phyloP scores from a whole-genome alignment of 2,329 filamentous ascomycete species.

The Exophiala lecanii-corni region DNA sequence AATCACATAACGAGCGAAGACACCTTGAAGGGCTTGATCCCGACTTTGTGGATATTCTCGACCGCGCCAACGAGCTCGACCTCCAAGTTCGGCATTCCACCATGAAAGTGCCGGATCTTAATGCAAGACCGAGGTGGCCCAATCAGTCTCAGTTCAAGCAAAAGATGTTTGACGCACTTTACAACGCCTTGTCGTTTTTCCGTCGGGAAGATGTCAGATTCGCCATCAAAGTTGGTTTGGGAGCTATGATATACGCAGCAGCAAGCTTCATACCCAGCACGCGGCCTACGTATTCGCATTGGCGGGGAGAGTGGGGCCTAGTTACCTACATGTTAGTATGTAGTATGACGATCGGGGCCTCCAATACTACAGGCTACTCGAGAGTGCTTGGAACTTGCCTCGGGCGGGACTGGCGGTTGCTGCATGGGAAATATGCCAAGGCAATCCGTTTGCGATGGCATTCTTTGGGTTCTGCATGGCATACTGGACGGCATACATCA shows the following conservation, averaged over 20 bases:
- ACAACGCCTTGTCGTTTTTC: slow-evolving; percentile 53
- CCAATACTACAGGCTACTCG: slow-evolving; percentile 85
- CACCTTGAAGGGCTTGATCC: slow-evolving; percentile 27
- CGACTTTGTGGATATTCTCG: slow-evolving; percentile 15
- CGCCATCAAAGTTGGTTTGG: slow-evolving; percentile 87
- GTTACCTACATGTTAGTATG: slow-evolving; percentile 97
- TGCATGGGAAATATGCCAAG: slow-evolving; percentile 71
- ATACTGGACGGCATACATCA: slow-evolving; percentile 83
- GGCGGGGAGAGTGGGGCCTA: slow-evolving; percentile 95
- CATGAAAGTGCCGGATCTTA: slow-evolving; percentile 9
- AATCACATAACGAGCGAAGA: slow-evolving; percentile 18
- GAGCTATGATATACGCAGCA: slow-evolving; percentile 81
- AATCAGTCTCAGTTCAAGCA: slow-evolving; percentile 20
- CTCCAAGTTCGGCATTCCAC: slow-evolving; percentile 17
- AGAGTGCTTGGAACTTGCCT: slow-evolving; percentile 82
- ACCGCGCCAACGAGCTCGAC: slow-evolving; percentile 16
- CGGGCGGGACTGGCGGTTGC: slow-evolving; percentile 71
- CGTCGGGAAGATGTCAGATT: slow-evolving; percentile 67
- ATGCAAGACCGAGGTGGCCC: slow-evolving; percentile 9
- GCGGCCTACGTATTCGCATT: slow-evolving; percentile 74
- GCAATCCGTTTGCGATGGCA: slow-evolving; percentile 70
- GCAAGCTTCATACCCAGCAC: slow-evolving; percentile 79
- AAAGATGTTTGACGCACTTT: slow-evolving; percentile 37
- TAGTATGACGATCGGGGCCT: slow-evolving; percentile 93
- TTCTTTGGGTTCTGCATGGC: slow-evolving; percentile 78